A percentile compares a stretch with the other conserved stretches of the same genome.
These are phyloP conservation scores for Zangia roseola DNA, from an alignment of 768 basidiomycete species.

Conservation along the genomic window DNA sequence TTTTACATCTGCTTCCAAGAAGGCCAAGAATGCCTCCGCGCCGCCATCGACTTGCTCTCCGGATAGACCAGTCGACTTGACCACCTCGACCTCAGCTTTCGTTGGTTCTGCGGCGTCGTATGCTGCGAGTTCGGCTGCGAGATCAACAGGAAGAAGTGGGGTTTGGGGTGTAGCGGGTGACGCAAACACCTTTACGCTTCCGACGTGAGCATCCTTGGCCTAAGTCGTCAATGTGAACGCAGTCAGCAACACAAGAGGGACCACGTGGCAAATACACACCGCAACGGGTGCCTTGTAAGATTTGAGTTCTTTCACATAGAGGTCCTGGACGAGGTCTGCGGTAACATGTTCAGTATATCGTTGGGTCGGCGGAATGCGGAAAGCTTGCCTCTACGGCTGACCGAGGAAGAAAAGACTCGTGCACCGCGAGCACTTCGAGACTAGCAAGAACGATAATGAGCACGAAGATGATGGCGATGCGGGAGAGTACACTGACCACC, in stretches of 20 bases:
- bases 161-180: constrained; percentile 71
- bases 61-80: constrained; percentile 24
- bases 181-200: constrained; percentile 78
- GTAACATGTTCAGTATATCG: neutral
- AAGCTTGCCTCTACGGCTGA: constrained; percentile 59
- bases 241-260: neutral
- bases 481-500: constrained; percentile 31
- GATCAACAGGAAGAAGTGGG: constrained; percentile 75
- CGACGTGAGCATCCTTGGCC: constrained; percentile 90
- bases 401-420: constrained; percentile 60
- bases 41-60: constrained; percentile 36
- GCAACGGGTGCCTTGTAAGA: constrained; percentile 75
- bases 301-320: constrained; percentile 89
- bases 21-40: constrained; percentile 74
- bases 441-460: constrained; percentile 32
- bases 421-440: constrained; percentile 43
- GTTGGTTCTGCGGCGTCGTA: constrained; percentile 84
- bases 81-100: constrained; percentile 41
- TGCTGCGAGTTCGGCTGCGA: constrained; percentile 83
- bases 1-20: constrained; percentile 81
- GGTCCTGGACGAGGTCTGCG: constrained; percentile 87
- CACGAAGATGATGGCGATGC: neutral
- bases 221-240: constrained; percentile 31
- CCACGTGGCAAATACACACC: constrained; percentile 45
- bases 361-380: constrained; percentile 29